Percentiles rank a stretch among this genome's conserved stretches.
Conservation (phyloP, 768 basidiomycete genomes). For the Kwoniella mangroviensis region DNA sequence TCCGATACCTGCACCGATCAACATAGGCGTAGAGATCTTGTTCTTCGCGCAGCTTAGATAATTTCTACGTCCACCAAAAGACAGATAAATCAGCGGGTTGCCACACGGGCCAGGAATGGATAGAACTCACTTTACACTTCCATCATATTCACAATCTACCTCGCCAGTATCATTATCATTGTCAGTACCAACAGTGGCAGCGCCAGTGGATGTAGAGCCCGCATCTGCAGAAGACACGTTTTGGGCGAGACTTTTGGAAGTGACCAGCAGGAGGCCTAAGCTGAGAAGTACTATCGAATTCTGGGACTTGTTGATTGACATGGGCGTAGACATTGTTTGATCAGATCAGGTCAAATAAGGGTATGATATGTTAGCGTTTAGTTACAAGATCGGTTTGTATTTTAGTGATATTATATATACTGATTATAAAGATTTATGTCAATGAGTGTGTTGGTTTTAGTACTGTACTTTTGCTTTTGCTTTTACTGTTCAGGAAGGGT, state of each 20-base stretch:
- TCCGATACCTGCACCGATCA: slow-evolving; percentile 44
- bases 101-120: too few relatives aligned
- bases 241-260: neutral
- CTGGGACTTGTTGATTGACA: neutral
- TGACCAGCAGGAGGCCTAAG: neutral
- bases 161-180: neutral
- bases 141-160: slow-evolving; percentile 14
- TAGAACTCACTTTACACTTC: slow-evolving; percentile 10
- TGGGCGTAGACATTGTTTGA: neutral
- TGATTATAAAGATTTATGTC: too few relatives aligned
- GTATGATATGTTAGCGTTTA: neutral
- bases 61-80: slow-evolving; percentile 22
- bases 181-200: neutral
- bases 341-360: too few relatives aligned
- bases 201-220: neutral
- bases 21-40: slow-evolving; percentile 36
- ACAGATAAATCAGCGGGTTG: too few relatives aligned
- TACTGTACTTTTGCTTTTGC: neutral
- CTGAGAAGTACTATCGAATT: neutral
- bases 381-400: neutral
- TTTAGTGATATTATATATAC: neutral
- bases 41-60: slow-evolving; percentile 42
- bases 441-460: neutral
- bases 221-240: neutral
- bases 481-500: neutral